Percentiles rank a stretch among this genome's conserved stretches.
These are phyloP conservation scores for Nigrospora osmanthi DNA, from an alignment of 2,329 filamentous ascomycete species.

Conservation along the genomic window DNA sequence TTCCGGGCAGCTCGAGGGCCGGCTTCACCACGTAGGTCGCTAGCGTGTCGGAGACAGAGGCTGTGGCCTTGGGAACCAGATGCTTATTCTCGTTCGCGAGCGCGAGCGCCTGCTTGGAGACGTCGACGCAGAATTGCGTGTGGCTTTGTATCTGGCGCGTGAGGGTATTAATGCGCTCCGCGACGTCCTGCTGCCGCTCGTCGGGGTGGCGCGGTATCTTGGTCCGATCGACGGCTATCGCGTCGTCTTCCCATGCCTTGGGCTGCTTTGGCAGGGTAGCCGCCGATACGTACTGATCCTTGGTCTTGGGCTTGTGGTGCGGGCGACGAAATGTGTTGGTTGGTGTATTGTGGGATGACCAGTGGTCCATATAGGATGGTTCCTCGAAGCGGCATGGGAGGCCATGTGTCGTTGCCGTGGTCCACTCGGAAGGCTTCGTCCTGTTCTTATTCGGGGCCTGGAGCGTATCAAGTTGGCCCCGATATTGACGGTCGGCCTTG, in stretches of 20 bases:
- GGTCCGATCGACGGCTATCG: constrained; percentile 2
- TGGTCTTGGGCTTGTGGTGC: not conserved
- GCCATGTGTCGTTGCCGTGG: not conserved
- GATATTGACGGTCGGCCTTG: too few species aligned
- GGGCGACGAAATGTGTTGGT: not conserved
- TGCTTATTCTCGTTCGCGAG: constrained; percentile 9
- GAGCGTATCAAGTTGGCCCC: too few species aligned
- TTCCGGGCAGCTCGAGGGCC: constrained; percentile 1
- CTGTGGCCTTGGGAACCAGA: constrained; percentile 3
- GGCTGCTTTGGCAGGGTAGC: not conserved
- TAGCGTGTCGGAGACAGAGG: constrained; percentile 3
- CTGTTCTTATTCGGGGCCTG: too few species aligned
- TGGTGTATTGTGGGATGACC: not conserved
- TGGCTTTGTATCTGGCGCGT: constrained; percentile 5
- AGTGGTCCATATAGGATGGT: not conserved
- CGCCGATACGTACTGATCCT: not conserved
- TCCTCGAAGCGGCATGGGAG: not conserved
- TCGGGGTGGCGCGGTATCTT: constrained; percentile 2
- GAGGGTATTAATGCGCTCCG: constrained; percentile 6
- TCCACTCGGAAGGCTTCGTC: too few species aligned
- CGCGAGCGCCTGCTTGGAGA: constrained; percentile 6
- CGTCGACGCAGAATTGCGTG: constrained; percentile 5
- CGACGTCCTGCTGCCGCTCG: constrained; percentile 6
- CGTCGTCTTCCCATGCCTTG: constrained; percentile 3
- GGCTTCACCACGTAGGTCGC: constrained; percentile 8